Base-by-base conservation (phyloP, 1,284 basidiomycete genomes). In the Tilletia horrida region DNA sequence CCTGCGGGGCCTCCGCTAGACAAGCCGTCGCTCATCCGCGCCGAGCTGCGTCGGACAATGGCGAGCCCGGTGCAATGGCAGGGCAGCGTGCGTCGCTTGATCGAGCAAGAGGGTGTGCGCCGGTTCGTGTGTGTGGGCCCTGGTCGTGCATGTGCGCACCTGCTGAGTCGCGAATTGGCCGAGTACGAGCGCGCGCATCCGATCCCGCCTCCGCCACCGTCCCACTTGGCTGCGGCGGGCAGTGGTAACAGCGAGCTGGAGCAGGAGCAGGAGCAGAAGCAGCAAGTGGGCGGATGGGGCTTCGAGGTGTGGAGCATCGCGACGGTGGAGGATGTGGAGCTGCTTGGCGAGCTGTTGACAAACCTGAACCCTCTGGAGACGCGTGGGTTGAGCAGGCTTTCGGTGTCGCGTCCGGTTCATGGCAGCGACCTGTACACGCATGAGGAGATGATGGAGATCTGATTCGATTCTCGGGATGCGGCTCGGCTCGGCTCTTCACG, bases 101-200 rank as follows among this genome's bases (percentile, higher is more conserved):
- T 79, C 18, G 70, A 69, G 11, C 69, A 76, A 45, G 78, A 76
- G 2, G 66, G 66, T 21, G 76, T 81, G 16, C 71, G 74, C 52
- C 63, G 79, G 40, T 81, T 81, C 42, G 69, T 81, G 29, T 81
- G 80, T 63, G 59, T 81, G 14, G 80, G 80, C 1, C 80, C 79
- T 0, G 79, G 79, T 0, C 67, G 77, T 2, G 78, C 79, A 13
- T 76, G 76, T 42, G 80, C 79, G 1, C 78, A 81, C 64, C 69
- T 81, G 67, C 67, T 81, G 14, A 77, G 76, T 61, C 77, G 77
- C 45, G 80, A 81, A 65, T 70, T 81, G 16, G 77, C 78, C 8
- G 55, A 59, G 55, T 55, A 50, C 31, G 47, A 52, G 48, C 55
- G 55, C 21, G 27, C 55, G 14, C 23, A 59, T 16, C 55, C 55